Percentiles rank a stretch among this genome's conserved stretches.
Conservation (phyloP, 768 basidiomycete genomes). For the Boletus rubropictus region DNA sequence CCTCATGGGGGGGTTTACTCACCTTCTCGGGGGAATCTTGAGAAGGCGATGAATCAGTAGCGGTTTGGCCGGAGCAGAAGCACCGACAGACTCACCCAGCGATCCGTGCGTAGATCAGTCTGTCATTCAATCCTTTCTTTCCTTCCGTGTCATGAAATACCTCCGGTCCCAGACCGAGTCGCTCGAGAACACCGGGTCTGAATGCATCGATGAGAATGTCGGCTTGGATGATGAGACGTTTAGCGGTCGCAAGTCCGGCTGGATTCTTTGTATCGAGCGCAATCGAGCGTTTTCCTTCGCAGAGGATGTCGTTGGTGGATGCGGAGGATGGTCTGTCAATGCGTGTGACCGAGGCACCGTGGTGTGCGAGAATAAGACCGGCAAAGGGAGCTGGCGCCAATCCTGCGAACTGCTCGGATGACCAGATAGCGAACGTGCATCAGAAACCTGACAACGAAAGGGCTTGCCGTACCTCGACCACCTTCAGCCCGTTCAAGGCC, state of each 20-base stretch:
- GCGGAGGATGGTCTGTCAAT: constrained; percentile 55
- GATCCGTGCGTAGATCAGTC: constrained; percentile 68
- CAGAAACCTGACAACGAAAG: neutral
- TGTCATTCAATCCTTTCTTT: constrained; percentile 48
- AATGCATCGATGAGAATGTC: constrained; percentile 83
- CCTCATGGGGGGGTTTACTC: constrained; percentile 6
- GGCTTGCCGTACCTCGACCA: constrained; percentile 38
- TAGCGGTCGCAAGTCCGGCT: constrained; percentile 50
- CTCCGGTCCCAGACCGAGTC: constrained; percentile 69
- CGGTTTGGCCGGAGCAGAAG: neutral
- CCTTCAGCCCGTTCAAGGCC: constrained; percentile 46
- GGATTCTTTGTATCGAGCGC: constrained; percentile 59
- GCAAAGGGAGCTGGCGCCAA: constrained; percentile 80
- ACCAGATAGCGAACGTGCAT: neutral
- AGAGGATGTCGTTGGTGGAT: constrained; percentile 46
- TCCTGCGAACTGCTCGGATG: constrained; percentile 58
- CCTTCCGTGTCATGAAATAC: constrained; percentile 53
- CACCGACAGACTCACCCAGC: constrained; percentile 49
- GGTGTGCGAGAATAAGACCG: constrained; percentile 71
- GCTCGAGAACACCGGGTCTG: constrained; percentile 77
- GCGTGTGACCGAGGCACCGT: constrained; percentile 71
- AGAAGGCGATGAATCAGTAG: neutral
- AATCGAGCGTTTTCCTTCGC: constrained; percentile 72
- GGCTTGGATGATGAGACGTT: constrained; percentile 55
- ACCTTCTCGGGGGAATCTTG: constrained; percentile 62